Evolutionary conservation across 2,329 filamentous ascomycete genomes (phyloP).

Genomic region (Leptographium flavum): DNA sequence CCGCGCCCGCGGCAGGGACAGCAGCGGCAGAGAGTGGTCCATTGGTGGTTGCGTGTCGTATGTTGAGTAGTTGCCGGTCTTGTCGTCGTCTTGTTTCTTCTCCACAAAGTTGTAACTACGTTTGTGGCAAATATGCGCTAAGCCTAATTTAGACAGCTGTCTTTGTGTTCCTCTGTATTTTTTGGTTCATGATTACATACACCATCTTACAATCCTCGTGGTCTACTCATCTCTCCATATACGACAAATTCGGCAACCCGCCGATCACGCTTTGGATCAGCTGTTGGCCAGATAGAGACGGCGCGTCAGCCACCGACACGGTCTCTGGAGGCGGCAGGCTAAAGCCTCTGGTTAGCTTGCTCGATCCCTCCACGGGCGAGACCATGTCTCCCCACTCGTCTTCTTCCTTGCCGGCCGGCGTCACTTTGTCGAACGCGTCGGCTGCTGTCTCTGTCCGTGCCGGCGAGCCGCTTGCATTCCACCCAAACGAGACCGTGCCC

Average conservation of each 20-base stretch:
- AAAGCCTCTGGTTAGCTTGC: background rate
- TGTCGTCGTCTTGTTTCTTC: too few species aligned
- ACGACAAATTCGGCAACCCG: slow-evolving; percentile 19
- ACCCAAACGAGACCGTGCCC: background rate
- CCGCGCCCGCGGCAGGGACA: background rate
- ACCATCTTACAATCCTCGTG: background rate
- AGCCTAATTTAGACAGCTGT: too few species aligned
- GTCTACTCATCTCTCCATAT: slow-evolving; percentile 17
- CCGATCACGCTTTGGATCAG: slow-evolving; percentile 12
- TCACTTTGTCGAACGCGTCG: too few species aligned
- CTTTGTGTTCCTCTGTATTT: too few species aligned
- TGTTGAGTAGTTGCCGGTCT: background rate
- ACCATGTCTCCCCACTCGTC: slow-evolving; percentile 51
- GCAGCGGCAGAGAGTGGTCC: background rate
- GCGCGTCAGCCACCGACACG: too few species aligned
- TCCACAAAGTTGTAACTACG: too few species aligned
- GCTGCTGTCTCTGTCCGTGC: too few species aligned
- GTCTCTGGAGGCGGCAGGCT: background rate
- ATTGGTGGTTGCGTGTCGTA: too few species aligned
- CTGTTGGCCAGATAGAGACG: too few species aligned
- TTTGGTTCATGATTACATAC: too few species aligned
- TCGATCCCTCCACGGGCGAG: slow-evolving; percentile 16
- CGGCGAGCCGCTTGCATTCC: background rate
- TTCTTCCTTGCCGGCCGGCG: slow-evolving; percentile 28
- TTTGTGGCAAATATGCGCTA: too few species aligned